phyloP scores from a whole-genome alignment of 345 rosid genomes.

The Boechera divaricarpa region DNA sequence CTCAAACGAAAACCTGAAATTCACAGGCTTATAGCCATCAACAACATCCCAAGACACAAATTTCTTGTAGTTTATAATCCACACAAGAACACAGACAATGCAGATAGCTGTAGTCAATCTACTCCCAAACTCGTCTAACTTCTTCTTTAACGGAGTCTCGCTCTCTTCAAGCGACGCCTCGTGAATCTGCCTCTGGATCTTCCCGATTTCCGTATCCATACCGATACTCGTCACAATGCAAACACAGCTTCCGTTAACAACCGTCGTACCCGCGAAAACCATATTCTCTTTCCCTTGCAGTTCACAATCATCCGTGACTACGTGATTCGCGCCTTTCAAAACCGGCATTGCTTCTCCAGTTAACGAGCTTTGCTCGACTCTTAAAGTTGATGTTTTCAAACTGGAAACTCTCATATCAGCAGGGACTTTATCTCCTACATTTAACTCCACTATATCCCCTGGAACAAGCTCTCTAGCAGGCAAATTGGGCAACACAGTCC shows the following conservation, averaged over 20 bases:
- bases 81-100: constrained; percentile 74
- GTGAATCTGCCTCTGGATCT: constrained; percentile 86
- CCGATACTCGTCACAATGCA: constrained; percentile 73
- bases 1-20: constrained; percentile 74
- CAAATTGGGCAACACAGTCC: constrained; percentile 59
- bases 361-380: constrained; percentile 90
- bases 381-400: constrained; percentile 76
- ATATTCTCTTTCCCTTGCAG: constrained; percentile 88
- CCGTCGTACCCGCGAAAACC: constrained; percentile 86
- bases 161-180: constrained; percentile 85
- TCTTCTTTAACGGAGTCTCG: constrained; percentile 88
- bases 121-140: constrained; percentile 84
- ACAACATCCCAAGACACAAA: constrained; percentile 77
- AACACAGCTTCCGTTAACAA: constrained; percentile 80
- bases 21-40: constrained; percentile 71
- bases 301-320: constrained; percentile 68
- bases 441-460: constrained; percentile 82
- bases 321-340: constrained; percentile 61
- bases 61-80: constrained; percentile 85
- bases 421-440: constrained; percentile 89
- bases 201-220: constrained; percentile 93
- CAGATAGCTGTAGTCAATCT: constrained; percentile 81
- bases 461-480: constrained; percentile 95
- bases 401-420: constrained; percentile 83
- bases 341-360: constrained; percentile 98